Evolutionary conservation across 768 basidiomycete genomes (phyloP).

Genomic region (Lactarius tabidus): DNA sequence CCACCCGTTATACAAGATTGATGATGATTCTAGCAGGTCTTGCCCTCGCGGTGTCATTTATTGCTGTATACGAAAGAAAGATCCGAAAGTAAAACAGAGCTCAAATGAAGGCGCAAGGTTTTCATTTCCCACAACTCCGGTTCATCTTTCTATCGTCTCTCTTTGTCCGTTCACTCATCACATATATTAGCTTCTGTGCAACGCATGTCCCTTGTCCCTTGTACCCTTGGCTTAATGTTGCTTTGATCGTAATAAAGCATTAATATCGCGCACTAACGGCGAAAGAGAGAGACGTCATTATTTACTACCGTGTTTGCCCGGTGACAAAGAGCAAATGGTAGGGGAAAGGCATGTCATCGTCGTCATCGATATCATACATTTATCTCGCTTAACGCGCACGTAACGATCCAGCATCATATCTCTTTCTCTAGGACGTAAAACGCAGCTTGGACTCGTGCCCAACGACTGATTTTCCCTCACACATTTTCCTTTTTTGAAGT

Average conservation of each 20-base stretch:
- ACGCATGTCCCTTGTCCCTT: background rate
- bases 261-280: background rate
- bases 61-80: background rate
- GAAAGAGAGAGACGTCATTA: background rate
- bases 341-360: background rate
- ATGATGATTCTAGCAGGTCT: background rate
- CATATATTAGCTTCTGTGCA: background rate
- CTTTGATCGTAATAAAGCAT: conserved; percentile 11
- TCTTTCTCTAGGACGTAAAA: background rate
- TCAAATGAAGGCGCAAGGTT: background rate
- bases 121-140: conserved; percentile 12
- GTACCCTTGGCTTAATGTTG: conserved; percentile 6
- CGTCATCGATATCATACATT: background rate
- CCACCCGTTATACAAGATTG: background rate
- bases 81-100: background rate
- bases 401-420: background rate
- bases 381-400: background rate
- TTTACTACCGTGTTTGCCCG: background rate
- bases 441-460: background rate
- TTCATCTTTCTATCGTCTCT: background rate
- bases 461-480: background rate
- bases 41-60: background rate
- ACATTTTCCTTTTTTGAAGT: background rate
- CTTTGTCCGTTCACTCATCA: background rate
- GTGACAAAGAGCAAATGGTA: background rate